Evolutionary conservation across 169 alveolate species (phyloP), one percentile per base, ranked within the genome.

Genomic region (Eimeria sp.): DNA sequence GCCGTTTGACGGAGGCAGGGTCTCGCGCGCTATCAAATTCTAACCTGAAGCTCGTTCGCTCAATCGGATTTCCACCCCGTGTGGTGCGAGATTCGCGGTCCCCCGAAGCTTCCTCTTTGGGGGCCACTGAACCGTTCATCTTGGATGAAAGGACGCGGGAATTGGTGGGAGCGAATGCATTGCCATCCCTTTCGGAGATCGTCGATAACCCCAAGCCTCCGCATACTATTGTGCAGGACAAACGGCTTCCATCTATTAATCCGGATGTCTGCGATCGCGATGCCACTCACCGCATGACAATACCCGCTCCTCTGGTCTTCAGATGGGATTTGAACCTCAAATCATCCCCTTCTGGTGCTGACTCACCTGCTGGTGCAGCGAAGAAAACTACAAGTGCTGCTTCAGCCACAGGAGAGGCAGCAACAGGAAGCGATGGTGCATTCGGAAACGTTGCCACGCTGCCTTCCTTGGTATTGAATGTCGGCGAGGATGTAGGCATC

Each of bases 241-340:
- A 40, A 3, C 80, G 25, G 45, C 93, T 86, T n/a, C 80, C 54
- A 6, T n/a, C 80, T 10, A 27, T 57, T 7, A 86, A 43, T 63
- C 61, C 93, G 25, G 93, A 86, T 61, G 80, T 47, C 6, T 86
- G 93, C 49, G 93, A 86, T 30, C 30, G 61, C 0, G 93, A 86
- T 63, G 93, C 93, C 7, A 34, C 93, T 0, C 54, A 61, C 45
- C 93, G 43, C 16, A 72, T 86, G 57, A 25, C n/a, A 6, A 20
- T 86, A 22, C 75, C 80, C 2, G 61, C 51, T 13, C 93, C 93
- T 27, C 61, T 58, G n/a, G 2, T 86, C 20, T 86, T 49, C 51
- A 25, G 93, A 34, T 86, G 93, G 93, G 93, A 86, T 16, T 7
- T 76, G 61, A 43, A 76, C 63, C 40, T 76, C 4, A 30, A 40